Evolutionary conservation across 2,329 filamentous ascomycete species (phyloP).

Genomic region (Ilyonectria mors-panacis): DNA sequence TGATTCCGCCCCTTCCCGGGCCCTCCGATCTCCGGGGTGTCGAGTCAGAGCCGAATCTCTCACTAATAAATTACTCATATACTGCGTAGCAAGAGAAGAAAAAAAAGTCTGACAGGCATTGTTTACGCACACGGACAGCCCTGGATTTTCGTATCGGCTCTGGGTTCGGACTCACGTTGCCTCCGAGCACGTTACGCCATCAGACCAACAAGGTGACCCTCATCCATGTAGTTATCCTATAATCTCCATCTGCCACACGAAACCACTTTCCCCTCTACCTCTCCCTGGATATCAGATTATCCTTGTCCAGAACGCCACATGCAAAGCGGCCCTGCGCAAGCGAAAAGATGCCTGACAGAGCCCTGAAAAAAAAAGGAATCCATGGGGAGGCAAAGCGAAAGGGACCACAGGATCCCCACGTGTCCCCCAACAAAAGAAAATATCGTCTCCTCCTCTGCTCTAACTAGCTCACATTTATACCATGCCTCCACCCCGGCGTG

Average conservation of each 20-base stretch:
- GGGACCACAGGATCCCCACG: slow-evolving; percentile 12
- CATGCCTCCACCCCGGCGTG: slow-evolving; percentile 61
- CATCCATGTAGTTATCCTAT: not conserved
- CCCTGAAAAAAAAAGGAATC: not conserved
- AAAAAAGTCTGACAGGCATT: not conserved
- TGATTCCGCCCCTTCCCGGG: not conserved
- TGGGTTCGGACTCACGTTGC: not conserved
- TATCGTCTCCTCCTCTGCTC: not conserved
- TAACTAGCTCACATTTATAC: slow-evolving; percentile 33
- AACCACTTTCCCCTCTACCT: not conserved
- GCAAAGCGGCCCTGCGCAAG: not conserved
- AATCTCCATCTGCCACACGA: not conserved
- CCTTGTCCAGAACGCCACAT: not conserved
- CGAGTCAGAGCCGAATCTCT: slow-evolving; percentile 25
- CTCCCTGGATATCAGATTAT: not conserved
- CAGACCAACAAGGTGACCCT: not conserved
- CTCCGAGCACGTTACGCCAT: not conserved
- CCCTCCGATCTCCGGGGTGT: slow-evolving; percentile 19
- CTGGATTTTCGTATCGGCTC: slow-evolving; percentile 1
- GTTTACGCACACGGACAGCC: slow-evolving; percentile 12
- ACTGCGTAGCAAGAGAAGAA: not conserved
- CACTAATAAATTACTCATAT: slow-evolving; percentile 3
- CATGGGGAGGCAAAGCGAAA: not conserved
- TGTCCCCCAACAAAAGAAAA: not conserved
- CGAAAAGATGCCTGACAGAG: not conserved